Evolutionary conservation across 140 eudicot genomes (phyloP).

Genomic region (Stevia rebaudiana): DNA sequence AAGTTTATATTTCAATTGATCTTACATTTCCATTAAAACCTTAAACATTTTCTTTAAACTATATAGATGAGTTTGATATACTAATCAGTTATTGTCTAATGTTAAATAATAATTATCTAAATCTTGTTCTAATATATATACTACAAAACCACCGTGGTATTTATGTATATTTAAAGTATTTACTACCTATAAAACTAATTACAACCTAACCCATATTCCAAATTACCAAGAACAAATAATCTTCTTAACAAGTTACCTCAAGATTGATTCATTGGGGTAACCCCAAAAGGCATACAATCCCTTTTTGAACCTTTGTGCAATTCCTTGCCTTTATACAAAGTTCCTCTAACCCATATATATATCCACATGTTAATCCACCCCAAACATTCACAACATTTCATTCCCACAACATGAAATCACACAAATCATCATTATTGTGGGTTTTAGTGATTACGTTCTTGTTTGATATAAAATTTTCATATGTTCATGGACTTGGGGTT

Average conservation of each 20-base stretch:
- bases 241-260: conserved; percentile 32
- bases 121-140: too few relatives aligned
- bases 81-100: too few relatives aligned
- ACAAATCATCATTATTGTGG: conserved; percentile 21
- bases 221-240: conserved; percentile 23
- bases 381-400: conserved; percentile 16
- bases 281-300: conserved; percentile 25
- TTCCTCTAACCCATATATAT: conserved; percentile 26
- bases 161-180: too few relatives aligned
- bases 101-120: too few relatives aligned
- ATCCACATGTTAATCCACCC: conserved; percentile 1
- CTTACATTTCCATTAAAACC: too few relatives aligned
- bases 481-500: conserved; percentile 44
- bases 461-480: background rate
- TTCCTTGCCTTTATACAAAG: conserved; percentile 43
- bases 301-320: conserved; percentile 35
- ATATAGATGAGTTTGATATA: too few relatives aligned
- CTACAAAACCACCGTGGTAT: too few relatives aligned
- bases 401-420: conserved; percentile 25
- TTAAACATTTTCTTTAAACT: too few relatives aligned
- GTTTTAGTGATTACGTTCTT: background rate
- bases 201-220: conserved; percentile 20
- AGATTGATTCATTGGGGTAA: conserved; percentile 17
- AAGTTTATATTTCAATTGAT: too few relatives aligned
- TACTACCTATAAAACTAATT: background rate